Percentiles rank a stretch among this genome's conserved stretches.
Evolutionary conservation across 1,284 basidiomycete species (phyloP).

Genomic region (Mycena sp.): DNA sequence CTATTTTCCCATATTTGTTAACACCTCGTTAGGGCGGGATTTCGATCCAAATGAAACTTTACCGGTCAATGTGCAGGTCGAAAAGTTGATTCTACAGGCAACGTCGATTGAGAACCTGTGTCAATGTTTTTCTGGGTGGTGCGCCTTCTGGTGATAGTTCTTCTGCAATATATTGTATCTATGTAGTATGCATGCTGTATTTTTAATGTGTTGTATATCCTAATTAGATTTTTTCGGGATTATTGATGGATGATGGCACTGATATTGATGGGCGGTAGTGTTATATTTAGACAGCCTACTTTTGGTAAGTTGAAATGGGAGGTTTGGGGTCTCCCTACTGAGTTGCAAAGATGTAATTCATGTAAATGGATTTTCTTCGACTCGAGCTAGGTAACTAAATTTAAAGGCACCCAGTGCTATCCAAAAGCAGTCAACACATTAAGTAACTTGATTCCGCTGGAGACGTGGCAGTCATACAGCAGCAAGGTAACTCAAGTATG

Average conservation of each 20-base stretch:
- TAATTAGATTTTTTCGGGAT: neutral
- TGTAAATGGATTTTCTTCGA: no score
- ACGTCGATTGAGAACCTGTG: conserved; percentile 94
- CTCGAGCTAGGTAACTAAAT: no score
- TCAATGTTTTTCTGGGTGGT: conserved; percentile 97
- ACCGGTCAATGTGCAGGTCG: conserved; percentile 84
- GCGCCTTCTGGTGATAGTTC: conserved; percentile 38
- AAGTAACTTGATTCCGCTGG: no score
- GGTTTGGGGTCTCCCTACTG: no score
- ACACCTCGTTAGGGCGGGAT: conserved; percentile 75
- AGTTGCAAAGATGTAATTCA: no score
- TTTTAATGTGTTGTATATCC: conserved; percentile 24
- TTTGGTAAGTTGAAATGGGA: neutral
- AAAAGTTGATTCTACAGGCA: conserved; percentile 91
- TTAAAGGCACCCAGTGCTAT: no score
- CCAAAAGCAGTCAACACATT: no score
- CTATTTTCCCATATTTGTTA: conserved; percentile 13
- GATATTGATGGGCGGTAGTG: conserved; percentile 17
- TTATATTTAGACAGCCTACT: conserved; percentile 1
- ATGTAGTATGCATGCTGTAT: conserved; percentile 28
- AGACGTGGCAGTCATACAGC: no score
- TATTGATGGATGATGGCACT: neutral
- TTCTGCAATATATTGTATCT: conserved; percentile 31
- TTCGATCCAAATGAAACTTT: conserved; percentile 87
- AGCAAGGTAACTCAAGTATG: no score